These are phyloP conservation scores for Cordyceps pruinosa DNA, from an alignment of 2,329 filamentous ascomycete species.

Conservation along the genomic window DNA sequence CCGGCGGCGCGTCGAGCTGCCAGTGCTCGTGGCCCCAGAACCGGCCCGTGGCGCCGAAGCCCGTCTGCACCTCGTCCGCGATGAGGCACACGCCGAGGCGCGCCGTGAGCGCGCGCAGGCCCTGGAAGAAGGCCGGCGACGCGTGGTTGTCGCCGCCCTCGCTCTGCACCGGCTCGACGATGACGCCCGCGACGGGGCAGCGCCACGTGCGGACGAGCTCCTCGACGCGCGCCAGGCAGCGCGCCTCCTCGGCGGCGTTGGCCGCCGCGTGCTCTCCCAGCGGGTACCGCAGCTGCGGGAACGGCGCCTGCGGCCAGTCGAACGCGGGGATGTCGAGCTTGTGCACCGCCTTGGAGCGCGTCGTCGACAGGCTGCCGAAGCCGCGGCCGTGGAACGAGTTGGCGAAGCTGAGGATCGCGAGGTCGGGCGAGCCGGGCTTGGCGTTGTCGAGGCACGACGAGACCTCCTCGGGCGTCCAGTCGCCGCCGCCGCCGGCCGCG, in stretches of 20 bases:
- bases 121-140: slow-evolving; percentile 69
- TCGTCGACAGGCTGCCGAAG: slow-evolving; percentile 71
- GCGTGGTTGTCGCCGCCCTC: slow-evolving; percentile 83
- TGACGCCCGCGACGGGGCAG: slow-evolving; percentile 64
- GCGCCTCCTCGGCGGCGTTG: slow-evolving; percentile 64
- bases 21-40: slow-evolving; percentile 88
- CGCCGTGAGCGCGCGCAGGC: slow-evolving; percentile 64
- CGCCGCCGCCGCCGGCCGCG: slow-evolving; percentile 60
- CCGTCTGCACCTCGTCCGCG: slow-evolving; percentile 79
- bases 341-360: slow-evolving; percentile 75
- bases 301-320: slow-evolving; percentile 78
- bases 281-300: slow-evolving; percentile 72
- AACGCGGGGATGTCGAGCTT: slow-evolving; percentile 85
- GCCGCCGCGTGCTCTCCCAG: slow-evolving; percentile 62
- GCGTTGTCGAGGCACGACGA: slow-evolving; percentile 63
- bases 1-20: slow-evolving; percentile 63
- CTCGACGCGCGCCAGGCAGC: slow-evolving; percentile 68
- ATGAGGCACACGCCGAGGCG: slow-evolving; percentile 67
- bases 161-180: slow-evolving; percentile 75
- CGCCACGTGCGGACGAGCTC: slow-evolving; percentile 59
- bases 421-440: slow-evolving; percentile 62
- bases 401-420: slow-evolving; percentile 74
- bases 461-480: slow-evolving; percentile 66
- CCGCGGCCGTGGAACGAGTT: slow-evolving; percentile 74
- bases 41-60: slow-evolving; percentile 76